Conservation (phyloP, 176 grass and related monocot species). For the Oryza coarctata region DNA sequence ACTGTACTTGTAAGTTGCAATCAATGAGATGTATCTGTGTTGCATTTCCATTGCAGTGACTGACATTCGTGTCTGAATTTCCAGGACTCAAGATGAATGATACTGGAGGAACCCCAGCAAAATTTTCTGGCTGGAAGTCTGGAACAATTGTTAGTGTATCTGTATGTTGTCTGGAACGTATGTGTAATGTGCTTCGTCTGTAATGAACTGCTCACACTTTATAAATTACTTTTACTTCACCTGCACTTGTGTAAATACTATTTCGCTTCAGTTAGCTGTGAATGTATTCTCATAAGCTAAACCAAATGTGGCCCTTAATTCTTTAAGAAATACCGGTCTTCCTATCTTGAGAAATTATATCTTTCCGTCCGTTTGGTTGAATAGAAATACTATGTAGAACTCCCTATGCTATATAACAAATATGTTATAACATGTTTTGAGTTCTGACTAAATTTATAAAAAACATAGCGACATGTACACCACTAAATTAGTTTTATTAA, state of each 20-base stretch:
- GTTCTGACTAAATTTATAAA: too few species aligned
- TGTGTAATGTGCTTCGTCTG: neutral
- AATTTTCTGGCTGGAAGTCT: neutral
- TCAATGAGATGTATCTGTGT: neutral
- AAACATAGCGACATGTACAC: too few species aligned
- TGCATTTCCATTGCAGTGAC: neutral
- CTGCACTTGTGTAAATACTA: neutral
- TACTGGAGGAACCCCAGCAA: neutral
- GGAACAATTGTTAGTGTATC: neutral
- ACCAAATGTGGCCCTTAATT: neutral
- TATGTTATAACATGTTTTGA: too few species aligned
- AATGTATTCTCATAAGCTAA: conserved; percentile 4
- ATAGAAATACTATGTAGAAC: neutral
- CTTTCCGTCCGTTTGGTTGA: neutral
- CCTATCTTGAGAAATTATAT: neutral
- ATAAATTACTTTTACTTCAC: neutral
- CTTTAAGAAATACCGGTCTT: neutral
- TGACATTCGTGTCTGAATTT: conserved; percentile 10
- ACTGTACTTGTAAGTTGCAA: neutral
- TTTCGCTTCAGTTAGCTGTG: conserved; percentile 17
- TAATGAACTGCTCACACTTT: neutral
- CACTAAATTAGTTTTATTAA: too few species aligned
- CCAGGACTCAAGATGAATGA: neutral
- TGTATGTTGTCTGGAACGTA: neutral
- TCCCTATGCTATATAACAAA: too few species aligned